These are phyloP conservation scores for Fomitopsis palustris DNA, from an alignment of 1,284 basidiomycete genomes.

Conservation along the genomic window DNA sequence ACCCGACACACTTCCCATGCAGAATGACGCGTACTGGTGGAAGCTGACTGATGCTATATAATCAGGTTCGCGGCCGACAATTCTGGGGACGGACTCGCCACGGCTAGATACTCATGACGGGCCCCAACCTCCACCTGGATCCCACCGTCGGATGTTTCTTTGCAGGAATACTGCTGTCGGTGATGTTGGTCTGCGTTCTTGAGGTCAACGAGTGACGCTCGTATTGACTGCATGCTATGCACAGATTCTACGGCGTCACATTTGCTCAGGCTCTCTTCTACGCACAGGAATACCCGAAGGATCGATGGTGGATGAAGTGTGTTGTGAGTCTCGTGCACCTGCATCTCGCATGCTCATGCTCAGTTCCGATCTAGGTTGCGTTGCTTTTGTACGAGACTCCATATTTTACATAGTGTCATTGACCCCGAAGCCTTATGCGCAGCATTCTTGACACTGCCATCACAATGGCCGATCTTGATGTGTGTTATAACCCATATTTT, in stretches of 20 bases:
- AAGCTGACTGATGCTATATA: neutral
- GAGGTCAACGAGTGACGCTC: neutral
- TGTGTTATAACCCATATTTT: neutral
- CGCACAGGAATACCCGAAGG: neutral
- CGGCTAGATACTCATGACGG: constrained; percentile 37
- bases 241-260: constrained; percentile 1
- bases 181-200: neutral
- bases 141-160: constrained; percentile 4
- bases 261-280: constrained; percentile 1
- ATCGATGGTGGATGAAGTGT: neutral
- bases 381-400: neutral
- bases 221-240: neutral
- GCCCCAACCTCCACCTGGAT: neutral
- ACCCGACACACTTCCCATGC: too few relatives aligned
- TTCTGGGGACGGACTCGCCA: constrained; percentile 36
- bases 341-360: neutral
- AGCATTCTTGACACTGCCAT: neutral
- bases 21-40: too few relatives aligned
- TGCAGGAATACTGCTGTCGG: neutral
- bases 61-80: neutral
- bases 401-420: neutral
- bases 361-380: neutral
- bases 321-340: neutral
- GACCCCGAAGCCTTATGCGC: neutral
- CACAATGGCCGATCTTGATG: neutral